These are phyloP conservation scores for Tulasnella sp. DNA, from an alignment of 768 basidiomycete genomes.

Conservation along the genomic window DNA sequence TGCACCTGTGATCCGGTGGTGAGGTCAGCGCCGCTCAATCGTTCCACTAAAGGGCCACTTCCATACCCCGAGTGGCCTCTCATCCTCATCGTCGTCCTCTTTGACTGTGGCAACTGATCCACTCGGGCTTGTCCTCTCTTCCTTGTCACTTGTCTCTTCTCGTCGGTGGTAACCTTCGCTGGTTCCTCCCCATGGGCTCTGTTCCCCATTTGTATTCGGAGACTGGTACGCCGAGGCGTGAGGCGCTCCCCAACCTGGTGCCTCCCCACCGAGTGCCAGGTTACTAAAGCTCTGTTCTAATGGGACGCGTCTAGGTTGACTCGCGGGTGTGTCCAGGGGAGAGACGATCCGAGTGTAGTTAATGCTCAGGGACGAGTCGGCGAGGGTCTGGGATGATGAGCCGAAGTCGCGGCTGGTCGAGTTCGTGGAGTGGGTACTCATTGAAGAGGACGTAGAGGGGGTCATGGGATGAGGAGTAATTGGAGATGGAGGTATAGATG, in stretches of 20 bases:
- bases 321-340: constrained; percentile 14
- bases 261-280: constrained; percentile 18
- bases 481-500: constrained; percentile 2
- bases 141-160: not conserved
- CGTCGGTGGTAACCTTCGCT: no score
- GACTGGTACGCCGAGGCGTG: not conserved
- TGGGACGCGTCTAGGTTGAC: not conserved
- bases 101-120: constrained; percentile 1
- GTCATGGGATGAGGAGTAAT: constrained; percentile 5
- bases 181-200: no score
- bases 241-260: constrained; percentile 17
- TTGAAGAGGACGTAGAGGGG: not conserved
- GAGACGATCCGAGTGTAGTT: constrained; percentile 15
- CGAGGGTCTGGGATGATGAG: constrained; percentile 6
- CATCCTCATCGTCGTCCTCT: constrained; percentile 13
- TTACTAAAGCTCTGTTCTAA: constrained; percentile 14
- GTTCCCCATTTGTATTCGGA: no score
- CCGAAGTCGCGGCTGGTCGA: not conserved
- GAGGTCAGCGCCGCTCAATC: not conserved
- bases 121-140: not conserved
- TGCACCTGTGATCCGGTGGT: not conserved
- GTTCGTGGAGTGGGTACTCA: not conserved
- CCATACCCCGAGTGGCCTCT: not conserved
- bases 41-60: not conserved
- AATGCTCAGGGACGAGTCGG: not conserved